Base-by-base conservation (phyloP, 179 eudicot genomes). In the Monotropa hypopitys region DNA sequence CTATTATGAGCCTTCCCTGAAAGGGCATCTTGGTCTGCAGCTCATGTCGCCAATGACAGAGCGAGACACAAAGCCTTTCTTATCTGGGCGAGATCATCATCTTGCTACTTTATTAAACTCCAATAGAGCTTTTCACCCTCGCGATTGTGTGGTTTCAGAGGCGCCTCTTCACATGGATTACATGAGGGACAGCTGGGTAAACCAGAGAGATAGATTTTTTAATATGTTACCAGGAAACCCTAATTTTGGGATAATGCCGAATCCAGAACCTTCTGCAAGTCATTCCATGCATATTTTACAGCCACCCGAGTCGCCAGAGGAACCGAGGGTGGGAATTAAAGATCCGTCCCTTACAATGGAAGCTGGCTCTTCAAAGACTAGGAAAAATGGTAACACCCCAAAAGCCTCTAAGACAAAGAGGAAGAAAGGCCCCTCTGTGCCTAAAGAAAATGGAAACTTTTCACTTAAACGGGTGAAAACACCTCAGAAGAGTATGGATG, bases 391-490 rank as follows among this genome's bases (percentile, higher is more conserved):
- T 15, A 83, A 81, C 74, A 54, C 85, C 30, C 89, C 88, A 4
- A 90, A 89, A 49, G 66, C 86, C 35, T 89, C 97, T 0, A 91
- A 91, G 82, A 57, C 83, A 7, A 94, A 94, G 84, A 92, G 90
- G 74, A 79, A 86, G 87, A 94, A 89, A 70, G 81, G 81, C 38
- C 84, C 91, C 15, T 82, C 83, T 70, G 86, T 72, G 23, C 82
- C 84, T 0, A 92, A 91, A 81, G 96, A 88, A n/a, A 90, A 87
- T 4, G 87, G 88, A 5, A 82, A 84, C 59, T 77, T 85, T 33
- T 83, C 94, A 18, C 83, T 54, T 79, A 89, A 81, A 70, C 87
- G 90, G 50, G 88, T 86, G 20, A 90, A 84, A 81, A 51, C 94
- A 50, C 82, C 88, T 0, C 91, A 87, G 88, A 91, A 91, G 76